Percentiles rank a stretch among this genome's conserved stretches.
Conservation (phyloP, 768 basidiomycete species). For the Mycena chlorophos region DNA sequence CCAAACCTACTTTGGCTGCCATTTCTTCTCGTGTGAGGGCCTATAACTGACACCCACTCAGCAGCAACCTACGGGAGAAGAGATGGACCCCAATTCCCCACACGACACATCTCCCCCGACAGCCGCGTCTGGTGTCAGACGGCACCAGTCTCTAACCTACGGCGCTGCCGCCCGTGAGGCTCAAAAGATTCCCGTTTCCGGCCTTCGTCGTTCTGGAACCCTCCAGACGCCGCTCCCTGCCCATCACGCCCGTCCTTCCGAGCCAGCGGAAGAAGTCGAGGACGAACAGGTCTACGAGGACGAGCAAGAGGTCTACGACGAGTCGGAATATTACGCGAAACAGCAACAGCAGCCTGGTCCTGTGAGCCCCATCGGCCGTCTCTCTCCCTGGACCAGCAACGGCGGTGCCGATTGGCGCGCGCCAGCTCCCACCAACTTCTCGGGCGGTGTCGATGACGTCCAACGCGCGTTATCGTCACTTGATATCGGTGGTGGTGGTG, state of each 20-base stretch:
- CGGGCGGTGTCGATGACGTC: conserved; percentile 66
- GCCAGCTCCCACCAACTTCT: conserved; percentile 31
- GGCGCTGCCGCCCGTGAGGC: conserved; percentile 56
- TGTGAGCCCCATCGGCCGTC: conserved; percentile 59
- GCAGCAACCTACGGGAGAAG: conserved; percentile 43
- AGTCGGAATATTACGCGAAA: conserved; percentile 53
- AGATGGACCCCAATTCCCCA: conserved; percentile 55
- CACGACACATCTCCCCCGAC: conserved; percentile 71
- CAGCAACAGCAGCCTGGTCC: conserved; percentile 53
- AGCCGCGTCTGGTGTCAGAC: conserved; percentile 66
- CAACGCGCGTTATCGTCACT: conserved; percentile 70
- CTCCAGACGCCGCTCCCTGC: conserved; percentile 55
- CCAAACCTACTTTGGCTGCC: conserved; percentile 12
- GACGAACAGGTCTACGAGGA: conserved; percentile 54
- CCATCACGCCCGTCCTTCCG: conserved; percentile 42
- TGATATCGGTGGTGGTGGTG: conserved; percentile 50
- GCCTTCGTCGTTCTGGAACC: conserved; percentile 77
- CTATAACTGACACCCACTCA: conserved; percentile 17
- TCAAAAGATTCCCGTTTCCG: conserved; percentile 47
- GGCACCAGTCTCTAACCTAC: conserved; percentile 79
- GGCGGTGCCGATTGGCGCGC: conserved; percentile 24
- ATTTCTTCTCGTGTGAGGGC: neutral
- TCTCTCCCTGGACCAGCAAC: conserved; percentile 59
- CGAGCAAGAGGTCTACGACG: conserved; percentile 57
- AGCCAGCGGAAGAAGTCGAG: conserved; percentile 50